Percentiles rank a stretch among this genome's conserved stretches.
Evolutionary conservation across 2,329 filamentous ascomycete genomes (phyloP).

Genomic region (Aspergillus proliferans): DNA sequence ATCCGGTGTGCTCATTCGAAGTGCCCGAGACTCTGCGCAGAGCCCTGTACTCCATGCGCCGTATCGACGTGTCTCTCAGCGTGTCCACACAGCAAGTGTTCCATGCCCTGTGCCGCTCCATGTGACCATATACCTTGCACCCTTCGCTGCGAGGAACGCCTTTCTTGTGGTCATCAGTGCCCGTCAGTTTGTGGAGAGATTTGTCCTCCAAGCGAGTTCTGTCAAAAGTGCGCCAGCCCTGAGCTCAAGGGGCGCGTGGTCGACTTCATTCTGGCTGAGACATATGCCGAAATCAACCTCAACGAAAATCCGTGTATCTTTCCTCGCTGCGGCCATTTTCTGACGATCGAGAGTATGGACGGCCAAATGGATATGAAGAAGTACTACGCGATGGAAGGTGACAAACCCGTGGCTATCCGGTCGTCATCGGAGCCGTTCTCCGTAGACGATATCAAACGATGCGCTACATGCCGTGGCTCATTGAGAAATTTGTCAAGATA

Average conservation of each 20-base stretch:
- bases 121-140: slow-evolving; percentile 63
- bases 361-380: slow-evolving; percentile 49
- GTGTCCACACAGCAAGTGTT: slow-evolving; percentile 49
- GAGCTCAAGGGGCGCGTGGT: slow-evolving; percentile 45
- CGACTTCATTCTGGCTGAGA: slow-evolving; percentile 51
- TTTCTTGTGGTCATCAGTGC: slow-evolving; percentile 58
- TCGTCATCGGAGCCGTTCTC: slow-evolving; percentile 44
- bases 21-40: slow-evolving; percentile 51
- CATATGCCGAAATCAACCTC: slow-evolving; percentile 54
- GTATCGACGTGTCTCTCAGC: slow-evolving; percentile 48
- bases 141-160: slow-evolving; percentile 47
- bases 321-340: slow-evolving; percentile 57
- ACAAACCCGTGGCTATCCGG: slow-evolving; percentile 17
- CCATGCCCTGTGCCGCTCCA: slow-evolving; percentile 57
- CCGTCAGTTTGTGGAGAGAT: slow-evolving; percentile 60
- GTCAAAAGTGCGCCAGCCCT: slow-evolving; percentile 48
- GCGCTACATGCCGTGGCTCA: slow-evolving; percentile 55
- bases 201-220: slow-evolving; percentile 50
- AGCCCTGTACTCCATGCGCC: slow-evolving; percentile 58
- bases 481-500: slow-evolving; percentile 56
- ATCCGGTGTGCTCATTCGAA: slow-evolving; percentile 51
- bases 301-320: slow-evolving; percentile 58
- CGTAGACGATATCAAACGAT: slow-evolving; percentile 45
- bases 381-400: slow-evolving; percentile 23
- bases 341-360: slow-evolving; percentile 57